Evolutionary conservation across 768 basidiomycete species (phyloP).

Genomic region (Royoungia palumana): DNA sequence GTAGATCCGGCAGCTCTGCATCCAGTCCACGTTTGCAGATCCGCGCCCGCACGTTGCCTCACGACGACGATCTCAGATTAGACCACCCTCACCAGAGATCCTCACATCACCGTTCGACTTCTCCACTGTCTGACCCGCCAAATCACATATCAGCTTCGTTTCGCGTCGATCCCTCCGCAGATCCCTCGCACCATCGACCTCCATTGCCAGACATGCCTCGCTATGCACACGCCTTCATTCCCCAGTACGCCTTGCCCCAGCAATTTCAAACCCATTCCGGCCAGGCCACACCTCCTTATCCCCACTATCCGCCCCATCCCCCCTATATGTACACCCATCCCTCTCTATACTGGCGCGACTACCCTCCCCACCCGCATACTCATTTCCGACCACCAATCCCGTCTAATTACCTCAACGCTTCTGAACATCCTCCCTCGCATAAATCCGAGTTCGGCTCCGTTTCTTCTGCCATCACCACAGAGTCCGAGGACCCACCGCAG

Average conservation of each 20-base stretch:
- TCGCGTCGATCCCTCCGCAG: constrained; percentile 14
- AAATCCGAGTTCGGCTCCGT: constrained; percentile 18
- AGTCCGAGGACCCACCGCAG: constrained; percentile 3
- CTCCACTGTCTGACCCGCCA: constrained; percentile 17
- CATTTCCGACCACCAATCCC: constrained; percentile 17
- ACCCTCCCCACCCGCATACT: constrained; percentile 9
- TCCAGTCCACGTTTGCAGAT: constrained; percentile 46
- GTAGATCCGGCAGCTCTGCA: constrained; percentile 43
- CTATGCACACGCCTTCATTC: constrained; percentile 13
- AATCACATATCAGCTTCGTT: constrained; percentile 11
- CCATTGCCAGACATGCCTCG: constrained; percentile 24
- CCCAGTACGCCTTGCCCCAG: constrained; percentile 15
- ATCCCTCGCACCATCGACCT: constrained; percentile 19
- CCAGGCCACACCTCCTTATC: constrained; percentile 34
- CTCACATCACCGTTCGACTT: constrained; percentile 16
- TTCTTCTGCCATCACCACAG: constrained; percentile 13
- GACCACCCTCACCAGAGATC: constrained; percentile 16
- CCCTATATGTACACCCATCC: constrained; percentile 35
- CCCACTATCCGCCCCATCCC: constrained; percentile 34
- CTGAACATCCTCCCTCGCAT: constrained; percentile 10
- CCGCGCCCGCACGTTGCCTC: constrained; percentile 41
- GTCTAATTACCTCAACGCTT: constrained; percentile 6
- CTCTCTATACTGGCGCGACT: constrained; percentile 38
- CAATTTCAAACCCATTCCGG: constrained; percentile 22
- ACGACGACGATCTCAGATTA: constrained; percentile 35